A percentile compares a stretch with the other conserved stretches of the same genome.
These are phyloP conservation scores for Aspergillus alliaceus DNA, from an alignment of 2,329 filamentous ascomycete genomes.

Conservation along the genomic window DNA sequence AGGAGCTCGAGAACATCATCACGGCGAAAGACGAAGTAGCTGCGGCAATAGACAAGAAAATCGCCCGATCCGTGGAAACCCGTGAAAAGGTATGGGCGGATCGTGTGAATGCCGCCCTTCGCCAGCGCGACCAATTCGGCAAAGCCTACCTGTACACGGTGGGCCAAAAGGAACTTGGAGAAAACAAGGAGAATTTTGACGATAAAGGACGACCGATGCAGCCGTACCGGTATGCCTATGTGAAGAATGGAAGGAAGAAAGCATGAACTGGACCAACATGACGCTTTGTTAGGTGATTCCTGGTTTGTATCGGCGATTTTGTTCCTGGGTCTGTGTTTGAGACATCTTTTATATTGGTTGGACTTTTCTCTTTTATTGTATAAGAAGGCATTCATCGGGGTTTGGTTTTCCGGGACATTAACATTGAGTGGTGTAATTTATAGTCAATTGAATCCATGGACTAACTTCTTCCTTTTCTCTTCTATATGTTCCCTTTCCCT, in stretches of 20 bases:
- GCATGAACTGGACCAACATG: neutral
- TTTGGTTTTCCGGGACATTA: neutral
- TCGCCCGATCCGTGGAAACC: slow-evolving; percentile 42
- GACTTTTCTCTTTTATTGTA: neutral
- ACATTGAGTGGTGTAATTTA: neutral
- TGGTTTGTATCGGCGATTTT: neutral
- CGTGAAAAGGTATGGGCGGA: slow-evolving; percentile 46
- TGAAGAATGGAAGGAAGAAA: slow-evolving; percentile 3
- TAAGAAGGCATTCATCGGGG: neutral
- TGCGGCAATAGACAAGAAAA: slow-evolving; percentile 39
- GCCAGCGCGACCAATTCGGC: slow-evolving; percentile 42
- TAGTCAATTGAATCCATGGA: neutral
- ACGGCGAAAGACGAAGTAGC: slow-evolving; percentile 43
- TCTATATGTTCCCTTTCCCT: neutral
- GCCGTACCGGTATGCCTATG: slow-evolving; percentile 43
- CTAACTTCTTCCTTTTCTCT: neutral
- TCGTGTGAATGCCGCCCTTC: slow-evolving; percentile 40
- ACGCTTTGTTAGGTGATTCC: neutral
- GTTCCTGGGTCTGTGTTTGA: neutral
- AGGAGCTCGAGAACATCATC: slow-evolving; percentile 35
- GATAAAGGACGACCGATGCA: slow-evolving; percentile 25
- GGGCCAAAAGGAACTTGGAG: slow-evolving; percentile 43
- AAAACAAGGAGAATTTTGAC: slow-evolving; percentile 23
- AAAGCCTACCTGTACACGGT: slow-evolving; percentile 41
- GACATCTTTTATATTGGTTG: neutral